Evolutionary conservation across 768 basidiomycete genomes (phyloP), one percentile per base, ranked within the genome.

Genomic region (Termitomyces sp.): DNA sequence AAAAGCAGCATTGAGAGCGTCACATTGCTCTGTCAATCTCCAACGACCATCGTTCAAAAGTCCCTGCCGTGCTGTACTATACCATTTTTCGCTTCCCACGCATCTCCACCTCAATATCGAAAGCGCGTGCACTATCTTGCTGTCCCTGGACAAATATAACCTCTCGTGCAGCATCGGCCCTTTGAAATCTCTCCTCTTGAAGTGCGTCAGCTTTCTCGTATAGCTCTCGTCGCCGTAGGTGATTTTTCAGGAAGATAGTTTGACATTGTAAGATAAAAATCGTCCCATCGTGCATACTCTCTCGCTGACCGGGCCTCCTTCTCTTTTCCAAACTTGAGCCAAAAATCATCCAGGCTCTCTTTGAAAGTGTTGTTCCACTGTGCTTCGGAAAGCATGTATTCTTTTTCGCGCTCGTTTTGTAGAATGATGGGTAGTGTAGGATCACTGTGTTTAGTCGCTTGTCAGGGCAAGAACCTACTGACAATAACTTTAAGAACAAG

Each of bases 101-200:
- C 18, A 31, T 29, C 2, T 47, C 46, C 4, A 31, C 18, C 0
- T 47, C 46, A 2, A 31, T 47, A 31, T 12, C 18, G 4, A 31
- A 47, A 31, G n/a, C 29, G 10, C 18, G 18, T 8, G 29, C 29
- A 31, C 29, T 27, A n/a, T 47, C 46, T 29, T 29, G 4, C 46
- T 47, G 46, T n/a, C 46, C 27, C 29, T 31, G 27, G 4, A 12
- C 46, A 12, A 47, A 47, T 47, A 47, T 27, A 26, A 20, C 24
- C 16, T 46, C 44, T 31, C 59, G 32, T 1, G 6, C 43, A 18
- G 55, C 55, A n/a, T 60, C 50, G 5, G 42, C 44, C 16, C 22
- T 48, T 44, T n/a, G 27, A 26, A 27, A 56, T 31, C 18, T 60
- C 20, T 52, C 51, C 27, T 56, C 59, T 14, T 48, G 55, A 31